A percentile compares a stretch with the other conserved stretches of the same genome.
Evolutionary conservation across 78 protist species (phyloP).

Genomic region (Neovahlkampfia damariscottae): DNA sequence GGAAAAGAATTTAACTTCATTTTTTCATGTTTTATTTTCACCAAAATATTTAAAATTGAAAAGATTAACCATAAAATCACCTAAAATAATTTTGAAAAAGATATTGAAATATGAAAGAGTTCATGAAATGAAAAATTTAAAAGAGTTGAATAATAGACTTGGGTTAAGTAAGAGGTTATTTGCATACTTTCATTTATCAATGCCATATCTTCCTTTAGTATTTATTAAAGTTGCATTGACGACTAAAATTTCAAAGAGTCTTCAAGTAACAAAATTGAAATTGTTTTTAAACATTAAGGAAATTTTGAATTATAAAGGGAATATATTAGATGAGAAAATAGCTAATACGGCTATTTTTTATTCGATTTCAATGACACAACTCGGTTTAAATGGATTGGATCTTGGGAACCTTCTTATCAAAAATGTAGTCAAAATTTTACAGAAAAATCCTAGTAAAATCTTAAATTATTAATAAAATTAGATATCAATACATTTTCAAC

Average conservation of each 20-base stretch:
- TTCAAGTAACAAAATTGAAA: neutral
- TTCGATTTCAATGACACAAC: slow-evolving; percentile 18
- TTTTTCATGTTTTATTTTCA: no score
- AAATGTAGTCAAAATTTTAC: slow-evolving; percentile 1
- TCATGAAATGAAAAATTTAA: slow-evolving; percentile 13
- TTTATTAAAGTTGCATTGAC: slow-evolving; percentile 19
- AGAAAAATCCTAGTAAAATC: neutral
- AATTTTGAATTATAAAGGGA: neutral
- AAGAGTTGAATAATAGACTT: slow-evolving; percentile 18
- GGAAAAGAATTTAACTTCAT: no score
- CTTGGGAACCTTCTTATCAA: slow-evolving; percentile 48
- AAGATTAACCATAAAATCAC: neutral
- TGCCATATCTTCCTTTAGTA: slow-evolving; percentile 28
- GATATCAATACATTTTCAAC: slow-evolving; percentile 7
- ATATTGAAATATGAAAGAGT: slow-evolving; percentile 21
- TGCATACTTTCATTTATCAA: slow-evolving; percentile 18
- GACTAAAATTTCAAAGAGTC: neutral
- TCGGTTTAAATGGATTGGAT: slow-evolving; percentile 30
- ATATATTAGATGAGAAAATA: neutral
- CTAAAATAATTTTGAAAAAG: neutral
- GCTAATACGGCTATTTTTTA: slow-evolving; percentile 30
- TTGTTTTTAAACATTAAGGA: neutral
- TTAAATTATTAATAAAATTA: no score
- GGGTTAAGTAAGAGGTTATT: slow-evolving; percentile 1
- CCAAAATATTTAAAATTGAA: neutral